phyloP scores from a whole-genome alignment of 2,329 filamentous ascomycete species.

The Chaetomium globosum region DNA sequence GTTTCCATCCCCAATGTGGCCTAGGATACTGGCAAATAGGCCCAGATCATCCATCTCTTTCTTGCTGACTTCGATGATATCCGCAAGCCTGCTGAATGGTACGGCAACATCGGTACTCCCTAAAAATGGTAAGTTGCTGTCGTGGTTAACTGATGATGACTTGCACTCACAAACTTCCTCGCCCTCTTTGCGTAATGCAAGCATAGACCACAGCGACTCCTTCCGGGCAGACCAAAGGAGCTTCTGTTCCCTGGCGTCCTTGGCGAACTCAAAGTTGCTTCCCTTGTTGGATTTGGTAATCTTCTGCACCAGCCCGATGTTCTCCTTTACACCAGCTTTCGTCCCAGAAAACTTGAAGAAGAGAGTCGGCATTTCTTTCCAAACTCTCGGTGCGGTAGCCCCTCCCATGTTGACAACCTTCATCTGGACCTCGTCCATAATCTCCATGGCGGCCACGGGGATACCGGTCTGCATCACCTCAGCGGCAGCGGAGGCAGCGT shows the following conservation, averaged over 20 bases:
- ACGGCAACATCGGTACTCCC: constrained; percentile 85
- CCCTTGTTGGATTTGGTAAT: constrained; percentile 68
- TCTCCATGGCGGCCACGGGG: constrained; percentile 76
- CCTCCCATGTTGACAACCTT: constrained; percentile 75
- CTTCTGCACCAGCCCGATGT: constrained; percentile 67
- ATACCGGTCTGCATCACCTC: constrained; percentile 75
- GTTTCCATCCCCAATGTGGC: constrained; percentile 91
- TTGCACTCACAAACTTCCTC: constrained; percentile 69
- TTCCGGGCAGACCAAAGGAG: constrained; percentile 80
- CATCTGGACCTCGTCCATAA: constrained; percentile 91
- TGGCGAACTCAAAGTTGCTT: constrained; percentile 75
- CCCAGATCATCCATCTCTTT: constrained; percentile 85
- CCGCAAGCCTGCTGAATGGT: constrained; percentile 72
- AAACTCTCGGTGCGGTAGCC: constrained; percentile 67
- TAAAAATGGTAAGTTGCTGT: constrained; percentile 34
- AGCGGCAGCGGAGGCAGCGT: constrained; percentile 73
- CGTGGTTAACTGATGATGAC: too few species aligned
- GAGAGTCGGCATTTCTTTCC: constrained; percentile 75
- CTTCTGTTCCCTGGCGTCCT: constrained; percentile 69
- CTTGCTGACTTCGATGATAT: constrained; percentile 81
- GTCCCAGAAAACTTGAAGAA: constrained; percentile 89
- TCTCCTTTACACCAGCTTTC: constrained; percentile 74
- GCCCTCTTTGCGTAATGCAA: constrained; percentile 66
- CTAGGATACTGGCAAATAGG: constrained; percentile 82
- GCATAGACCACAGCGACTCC: constrained; percentile 81